Conservation (phyloP, 345 rosid species). For the Populus nigra region DNA sequence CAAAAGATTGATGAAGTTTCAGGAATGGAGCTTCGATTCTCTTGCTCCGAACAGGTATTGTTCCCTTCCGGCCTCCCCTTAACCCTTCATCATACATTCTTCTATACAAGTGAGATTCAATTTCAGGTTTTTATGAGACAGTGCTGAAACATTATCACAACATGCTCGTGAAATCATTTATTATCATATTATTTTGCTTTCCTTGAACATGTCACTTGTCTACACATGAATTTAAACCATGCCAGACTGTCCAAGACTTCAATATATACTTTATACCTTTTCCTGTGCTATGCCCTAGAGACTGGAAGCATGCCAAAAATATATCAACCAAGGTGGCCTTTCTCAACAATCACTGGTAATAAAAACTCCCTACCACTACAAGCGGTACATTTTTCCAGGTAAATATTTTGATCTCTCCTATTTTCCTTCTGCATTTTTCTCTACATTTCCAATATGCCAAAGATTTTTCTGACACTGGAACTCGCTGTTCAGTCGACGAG, state of each 20-base stretch:
- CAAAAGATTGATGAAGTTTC: slow-evolving; percentile 51
- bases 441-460: background rate
- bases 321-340: slow-evolving; percentile 42
- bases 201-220: background rate
- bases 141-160: background rate
- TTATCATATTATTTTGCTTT: background rate
- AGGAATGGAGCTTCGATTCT: slow-evolving; percentile 46
- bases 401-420: slow-evolving; percentile 16
- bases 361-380: slow-evolving; percentile 49
- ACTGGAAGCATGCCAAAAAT: slow-evolving; percentile 50
- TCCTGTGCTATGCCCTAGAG: slow-evolving; percentile 39
- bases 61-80: background rate
- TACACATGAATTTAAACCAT: background rate
- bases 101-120: background rate
- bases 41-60: slow-evolving; percentile 61
- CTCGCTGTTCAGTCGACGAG: slow-evolving; percentile 20
- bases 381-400: slow-evolving; percentile 73
- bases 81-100: background rate
- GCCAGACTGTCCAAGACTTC: slow-evolving; percentile 6
- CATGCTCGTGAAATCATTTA: slow-evolving; percentile 8
- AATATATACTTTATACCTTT: background rate
- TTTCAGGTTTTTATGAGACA: background rate
- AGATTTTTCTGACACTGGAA: background rate
- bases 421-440: background rate
- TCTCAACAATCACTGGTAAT: slow-evolving; percentile 49